Base-by-base conservation (phyloP, 345 rosid genomes). In the Pistacia integerrima region DNA sequence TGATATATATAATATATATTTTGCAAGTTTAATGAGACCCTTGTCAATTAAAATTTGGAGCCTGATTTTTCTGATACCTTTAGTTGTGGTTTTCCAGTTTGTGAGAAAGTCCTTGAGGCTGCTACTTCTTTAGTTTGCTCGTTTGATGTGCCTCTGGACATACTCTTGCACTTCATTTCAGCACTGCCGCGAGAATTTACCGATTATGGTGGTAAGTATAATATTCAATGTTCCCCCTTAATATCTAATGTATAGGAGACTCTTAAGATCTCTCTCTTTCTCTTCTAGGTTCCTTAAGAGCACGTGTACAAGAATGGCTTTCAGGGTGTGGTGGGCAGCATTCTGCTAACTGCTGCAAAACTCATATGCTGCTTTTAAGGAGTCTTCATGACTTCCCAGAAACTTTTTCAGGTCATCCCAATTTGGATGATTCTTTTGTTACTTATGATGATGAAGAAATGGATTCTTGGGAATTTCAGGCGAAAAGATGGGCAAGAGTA, bases 401-500 rank as follows among this genome's bases (percentile, higher is more conserved):
- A 61, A 75, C 64, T 67, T 94, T 90, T 72, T 69, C 84, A 55
- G 81, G 82, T 73, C 76, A 75, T 76, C 78, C 36, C 20, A 3
- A 60, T 68, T 72, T 78, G 64, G 82, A 46, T 78, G 86, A 79
- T 81, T 68, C 78, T 63, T 49, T 69, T 11, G 72, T 76, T 68
- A 79, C 78, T 83, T 90, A 76, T 80, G 93, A 94, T 79, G 98
- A 94, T 72, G 98, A 85, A 84, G 98, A 94, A 82, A 78, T 93
- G 83, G 89, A 85, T 80, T 90, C 92, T 58, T 94, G 98, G 98
- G 97, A 93, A 74, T 80, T 72, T 79, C 91, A 90, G 85, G 89
- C 90, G 36, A 94, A 83, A 84, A 87, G 94, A 85, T 94, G 98
- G 98, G 86, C 90, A 72, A 86, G 91, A 76, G 79, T 88, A 65